Evolutionary conservation across 192 early-diverging fungal species (phyloP), one percentile per base, ranked within the genome.

Genomic region (Entrophospora sp.): DNA sequence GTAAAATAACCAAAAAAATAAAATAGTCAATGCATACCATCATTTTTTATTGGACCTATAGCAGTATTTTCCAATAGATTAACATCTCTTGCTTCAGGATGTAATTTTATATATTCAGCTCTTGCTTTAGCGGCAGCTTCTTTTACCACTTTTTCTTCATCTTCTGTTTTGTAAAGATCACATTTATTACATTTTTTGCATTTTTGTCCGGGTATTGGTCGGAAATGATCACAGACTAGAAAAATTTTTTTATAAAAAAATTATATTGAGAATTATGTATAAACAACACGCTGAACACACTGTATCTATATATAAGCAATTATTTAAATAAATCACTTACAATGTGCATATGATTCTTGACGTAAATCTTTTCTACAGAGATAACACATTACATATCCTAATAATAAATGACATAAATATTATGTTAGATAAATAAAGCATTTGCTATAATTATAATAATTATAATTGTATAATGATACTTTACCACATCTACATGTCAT

Each of bases 331-430:
- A 16, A 30, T 1, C 7, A 62, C 60, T 62, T 62, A 62, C 60
- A 85, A 62, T 85, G 84, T 9, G 62, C 28, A 68, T 85, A 85
- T 1, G 75, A 77, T 48, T 80, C 82, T 67, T 70, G 43, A 4
- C 72, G 53, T 58, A 85, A 81, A 51, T 85, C 80, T 49, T 82
- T 77, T 63, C 84, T 69, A 62, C 84, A 85, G 4, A 84, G 64
- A 68, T 85, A 85, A 43, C 84, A 85, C 84, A 85, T 85, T 5
- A 69, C 61, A 66, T 83, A 81, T 30, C 72, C 72, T 73, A 31
- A 10, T 55, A 18, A 9, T 30, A 34, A 64, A 28, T 7, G 20
- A 9, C n/a, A 52, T 12, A 27, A n/a, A n/a, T n/a, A n/a, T n/a
- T n/a, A n/a, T n/a, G n/a, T 24, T 10, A 53, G 27, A 31, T 38